These are phyloP conservation scores for Dactylellina drechsleri DNA, from an alignment of 2,329 filamentous ascomycete species.

Conservation along the genomic window DNA sequence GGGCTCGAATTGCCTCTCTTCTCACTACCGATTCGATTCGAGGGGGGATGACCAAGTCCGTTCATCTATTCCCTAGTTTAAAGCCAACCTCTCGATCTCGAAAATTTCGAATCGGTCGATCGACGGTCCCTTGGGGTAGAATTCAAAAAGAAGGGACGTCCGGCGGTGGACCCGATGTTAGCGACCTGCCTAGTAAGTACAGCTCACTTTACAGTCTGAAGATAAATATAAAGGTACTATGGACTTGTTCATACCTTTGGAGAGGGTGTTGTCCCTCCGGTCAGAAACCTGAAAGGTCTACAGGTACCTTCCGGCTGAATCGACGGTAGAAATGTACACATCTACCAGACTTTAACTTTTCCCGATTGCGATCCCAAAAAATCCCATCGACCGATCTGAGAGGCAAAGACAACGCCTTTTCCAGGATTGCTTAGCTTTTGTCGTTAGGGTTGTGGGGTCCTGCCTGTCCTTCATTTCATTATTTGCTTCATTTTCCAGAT, in stretches of 20 bases:
- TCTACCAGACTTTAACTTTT: conserved; percentile 16
- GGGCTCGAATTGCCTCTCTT: conserved; percentile 4
- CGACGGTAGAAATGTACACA: conserved; percentile 2
- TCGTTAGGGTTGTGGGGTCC: conserved; percentile 29
- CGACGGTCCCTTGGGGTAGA: conserved; percentile 19
- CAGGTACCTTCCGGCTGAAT: conserved; percentile 16
- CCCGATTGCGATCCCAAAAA: conserved; percentile 37
- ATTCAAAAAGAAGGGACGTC: conserved; percentile 6
- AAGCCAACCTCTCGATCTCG: conserved; percentile 45
- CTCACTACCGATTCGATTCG: conserved; percentile 2
- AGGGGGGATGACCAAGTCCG: conserved; percentile 5
- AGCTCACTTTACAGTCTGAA: no score
- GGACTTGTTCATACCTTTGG: background rate
- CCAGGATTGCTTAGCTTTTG: conserved; percentile 2
- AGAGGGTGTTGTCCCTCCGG: conserved; percentile 5
- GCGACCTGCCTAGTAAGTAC: conserved; percentile 46
- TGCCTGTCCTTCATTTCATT: background rate
- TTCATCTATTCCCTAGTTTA: conserved; percentile 13
- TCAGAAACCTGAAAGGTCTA: background rate
- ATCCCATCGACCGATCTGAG: conserved; percentile 44
- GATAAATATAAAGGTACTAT: no score
- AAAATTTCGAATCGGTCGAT: conserved; percentile 39
- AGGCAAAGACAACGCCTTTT: conserved; percentile 28
- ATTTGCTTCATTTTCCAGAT: background rate
- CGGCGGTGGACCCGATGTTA: conserved; percentile 14